Evolutionary conservation across 805 yeast species (phyloP), one percentile per base, ranked within the genome.

Genomic region (Danielia oregonensis): DNA sequence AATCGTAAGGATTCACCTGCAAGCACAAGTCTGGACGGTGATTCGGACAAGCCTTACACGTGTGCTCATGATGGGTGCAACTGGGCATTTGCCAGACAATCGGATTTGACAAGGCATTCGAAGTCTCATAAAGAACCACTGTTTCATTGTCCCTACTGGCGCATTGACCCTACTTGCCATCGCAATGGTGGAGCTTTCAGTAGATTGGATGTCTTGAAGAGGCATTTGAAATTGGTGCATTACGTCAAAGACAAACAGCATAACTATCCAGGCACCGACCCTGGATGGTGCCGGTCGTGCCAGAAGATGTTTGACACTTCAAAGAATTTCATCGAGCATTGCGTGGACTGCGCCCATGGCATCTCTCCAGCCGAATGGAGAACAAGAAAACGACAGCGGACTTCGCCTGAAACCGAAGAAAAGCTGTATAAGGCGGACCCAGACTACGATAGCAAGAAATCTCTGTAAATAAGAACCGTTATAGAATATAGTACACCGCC

Each of bases 161-260:
- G 68, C 35, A 64, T 70, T 17, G 84, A 79, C 45, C 78, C 81
- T 4, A 74, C 83, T 5, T 83, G 89, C 53, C 93, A 83, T 55
- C 68, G 83, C 36, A 82, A 81, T 44, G 86, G 83, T 14, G 89
- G 91, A 11, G 74, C 86, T 0, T 84, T 84, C 59, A 78, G 77
- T 48, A 65, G 93, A 29, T 59, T 82, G 40, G 93, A 84, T 50
- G 89, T 84, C 19, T 62, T 83, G 43, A 83, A 83, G 45, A 68
- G 93, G 29, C 93, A 84, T 56, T 60, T 84, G 36, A 68, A 75
- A 33, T 65, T 83, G 26, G 86, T 83, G 27, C 93, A 84, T 57
- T 79, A 70, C 51, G 78, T 76, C 21, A 76, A 65, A 33, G 74
- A 69, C 42, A 61, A 60, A 37, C 61, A 61, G 49, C 54, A 55